Base-by-base conservation (phyloP, 805 yeast genomes). In the Blastobotrys attinorum region DNA sequence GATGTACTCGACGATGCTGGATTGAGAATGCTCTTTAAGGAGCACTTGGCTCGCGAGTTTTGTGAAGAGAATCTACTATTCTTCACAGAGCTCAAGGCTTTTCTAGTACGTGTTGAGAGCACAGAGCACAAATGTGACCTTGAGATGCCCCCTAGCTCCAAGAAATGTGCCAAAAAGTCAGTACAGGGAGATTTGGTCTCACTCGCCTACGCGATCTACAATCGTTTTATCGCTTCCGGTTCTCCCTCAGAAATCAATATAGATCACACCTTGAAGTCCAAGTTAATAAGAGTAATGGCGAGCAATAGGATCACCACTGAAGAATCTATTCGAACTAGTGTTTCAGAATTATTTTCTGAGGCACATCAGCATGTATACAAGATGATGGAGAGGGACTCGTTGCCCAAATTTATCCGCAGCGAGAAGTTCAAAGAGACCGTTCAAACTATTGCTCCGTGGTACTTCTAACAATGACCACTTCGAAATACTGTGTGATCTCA, bases 1-100 rank as follows among this genome's bases (percentile, higher is more conserved):
- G 69, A 70, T 6, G 67, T 81, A 3, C 56, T 87, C 7, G 61
- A 63, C 7, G 95, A 87, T 58, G 94, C 95, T 0, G 96, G 92
- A 0, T 64, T 81, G 66, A 69, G 82, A 43, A 77, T 75, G 43
- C 60, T 85, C 7, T 84, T 87, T 61, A 70, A 77, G 48, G 65
- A 67, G n/a, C 87, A 83, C 57, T 59, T 87, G 41, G 76, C 73
- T 40, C 71, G 69, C 23, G 82, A 78, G 41, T 69, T 72, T 44
- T 86, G 95, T 56, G 73, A 73, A 2, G 96, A 87, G 56, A 87
- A 85, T 53, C 59, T 84, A n/a, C 80, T 81, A 49, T 86, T 82
- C 2, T 84, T 76, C 57, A 61, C 72, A 42, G 83, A 78, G 46
- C 70, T 84, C 39, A 66, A 67, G 38, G 71, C 71, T 39, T 74